Base-by-base conservation (phyloP, 768 basidiomycete species). In the Chlorophyllum brunneum region DNA sequence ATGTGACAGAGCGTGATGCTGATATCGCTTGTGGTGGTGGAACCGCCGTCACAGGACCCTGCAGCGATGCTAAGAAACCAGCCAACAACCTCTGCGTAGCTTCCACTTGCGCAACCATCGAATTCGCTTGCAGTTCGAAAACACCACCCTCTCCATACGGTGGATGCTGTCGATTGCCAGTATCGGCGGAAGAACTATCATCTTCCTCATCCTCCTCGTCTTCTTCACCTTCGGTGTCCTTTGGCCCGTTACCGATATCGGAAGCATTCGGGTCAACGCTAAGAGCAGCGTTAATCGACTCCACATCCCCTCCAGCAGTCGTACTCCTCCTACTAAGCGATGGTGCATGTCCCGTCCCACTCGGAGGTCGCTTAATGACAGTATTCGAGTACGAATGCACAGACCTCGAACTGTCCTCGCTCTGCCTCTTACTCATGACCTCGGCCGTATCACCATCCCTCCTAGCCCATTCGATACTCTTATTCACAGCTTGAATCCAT, bases 401-500 rank as follows among this genome's bases (percentile, higher is more conserved):
- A 11, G 43, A 44, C 27, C 27, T 2, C 3, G 43, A 20, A 31
- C 13, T 31, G 31, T 6, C 7, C 31, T 6, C 13, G 31, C 31
- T 31, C 31, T 7, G 31, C 18, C 36, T 16, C 13, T 5, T 16
- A n/a, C 5, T 16, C 36, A 16, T 37, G 13, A 37, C 13, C 13
- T 37, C 18, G 4, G 36, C 13, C 5, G 51, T 36, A 36, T 26
- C 27, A 43, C 53, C 16, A 47, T 34, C 31, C 2, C 24, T 29
- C 51, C 76, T 77, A 42, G 75, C 78, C 76, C 82, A 86, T 27
- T 92, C 88, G 54, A 93, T 85, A 56, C 83, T 85, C 62, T 79
- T 80, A 15, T 70, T 67, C 41, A 98, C 78, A 0, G 86, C 87
- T 52, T 86, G 82, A 1, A 83, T 81, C 95, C 95, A 98, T 9